Evolutionary conservation across 768 basidiomycete genomes (phyloP), one percentile per base, ranked within the genome.

Genomic region (Macrolepiota albuminosa): DNA sequence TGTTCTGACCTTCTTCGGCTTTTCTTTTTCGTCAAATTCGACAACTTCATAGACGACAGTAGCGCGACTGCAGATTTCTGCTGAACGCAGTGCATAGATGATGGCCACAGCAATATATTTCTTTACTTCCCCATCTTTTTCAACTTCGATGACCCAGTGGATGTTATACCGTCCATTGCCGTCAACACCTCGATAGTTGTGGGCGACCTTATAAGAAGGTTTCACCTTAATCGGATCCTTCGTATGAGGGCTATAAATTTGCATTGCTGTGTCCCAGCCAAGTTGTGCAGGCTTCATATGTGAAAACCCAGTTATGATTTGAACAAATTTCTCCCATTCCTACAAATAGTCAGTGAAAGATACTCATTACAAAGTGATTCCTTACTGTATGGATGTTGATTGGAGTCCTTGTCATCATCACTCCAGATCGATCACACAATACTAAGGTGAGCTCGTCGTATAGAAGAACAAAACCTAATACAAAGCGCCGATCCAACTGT

Each of bases 221-320:
- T 21, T 21, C 21, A 21, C 21, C 21, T 53, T 36, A 1, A n/a
- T 33, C 21, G 21, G 21, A 18, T 6, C 6, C 18, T 13, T 40
- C 6, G 13, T 13, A 33, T 13, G 7, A 4, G 51, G 66, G 16
- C 16, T 16, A 47, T 57, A 60, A 1, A 63, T 21, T 26, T 24
- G 53, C 62, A 63, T 63, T 1, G 43, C 29, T 6, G 55, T 49
- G 42, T 63, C 55, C 58, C 59, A 63, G 33, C 62, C 62, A 40
- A 63, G 50, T 50, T 53, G 34, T 24, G 53, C 40, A 3, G 62
- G 59, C 0, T 3, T 36, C 39, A 57, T 51, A 10, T n/a, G 10
- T 3, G 36, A 47, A 1, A 61, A 46, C 13, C 52, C 53, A 14
- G 57, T 29, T 0, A 64, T 49, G 11, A 61, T 47, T 16, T 42